These are phyloP conservation scores for Neurospora sublineolata DNA, from an alignment of 495 filamentous ascomycete species.

Conservation along the genomic window DNA sequence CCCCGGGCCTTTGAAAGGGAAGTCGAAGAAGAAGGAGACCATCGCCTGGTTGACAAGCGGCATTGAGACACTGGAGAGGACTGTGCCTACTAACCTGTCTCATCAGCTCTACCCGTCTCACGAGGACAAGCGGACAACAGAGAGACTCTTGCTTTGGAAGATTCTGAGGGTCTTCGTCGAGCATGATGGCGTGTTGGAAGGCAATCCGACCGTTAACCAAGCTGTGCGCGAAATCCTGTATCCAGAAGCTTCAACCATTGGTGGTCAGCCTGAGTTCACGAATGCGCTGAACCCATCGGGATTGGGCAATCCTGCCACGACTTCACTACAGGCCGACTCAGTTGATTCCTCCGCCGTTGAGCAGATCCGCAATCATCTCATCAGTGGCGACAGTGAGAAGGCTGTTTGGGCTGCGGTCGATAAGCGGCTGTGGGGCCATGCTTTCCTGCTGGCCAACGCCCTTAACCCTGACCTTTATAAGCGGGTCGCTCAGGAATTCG, in stretches of 20 bases:
- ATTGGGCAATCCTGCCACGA: constrained; percentile 10
- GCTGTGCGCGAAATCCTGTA: constrained; percentile 64
- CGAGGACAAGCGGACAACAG: constrained; percentile 58
- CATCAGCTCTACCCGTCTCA: constrained; percentile 31
- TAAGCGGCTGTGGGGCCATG: constrained; percentile 88
- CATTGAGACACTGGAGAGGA: constrained; percentile 59
- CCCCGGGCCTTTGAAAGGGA: constrained; percentile 78
- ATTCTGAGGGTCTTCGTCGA: constrained; percentile 70
- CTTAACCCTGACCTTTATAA: constrained; percentile 61
- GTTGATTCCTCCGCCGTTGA: constrained; percentile 56
- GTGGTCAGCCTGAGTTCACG: constrained; percentile 20
- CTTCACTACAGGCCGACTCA: constrained; percentile 41
- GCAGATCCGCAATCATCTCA: constrained; percentile 55
- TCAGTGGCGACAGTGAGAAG: constrained; percentile 75
- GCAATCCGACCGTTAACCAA: constrained; percentile 58
- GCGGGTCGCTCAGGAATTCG: constrained; percentile 87
- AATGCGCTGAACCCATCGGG: constrained; percentile 20
- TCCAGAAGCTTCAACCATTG: constrained; percentile 33
- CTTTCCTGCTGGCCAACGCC: constrained; percentile 81
- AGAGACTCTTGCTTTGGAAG: constrained; percentile 83
- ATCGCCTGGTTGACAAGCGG: constrained; percentile 67
- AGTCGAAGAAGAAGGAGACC: constrained; percentile 91
- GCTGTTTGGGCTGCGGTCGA: constrained; percentile 95
- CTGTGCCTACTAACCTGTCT: constrained; percentile 36
- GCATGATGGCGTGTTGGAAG: constrained; percentile 71